Percentiles rank a stretch among this genome's conserved stretches.
phyloP scores from a whole-genome alignment of 2,329 filamentous ascomycete species.

The Trichocomaceae sp. region DNA sequence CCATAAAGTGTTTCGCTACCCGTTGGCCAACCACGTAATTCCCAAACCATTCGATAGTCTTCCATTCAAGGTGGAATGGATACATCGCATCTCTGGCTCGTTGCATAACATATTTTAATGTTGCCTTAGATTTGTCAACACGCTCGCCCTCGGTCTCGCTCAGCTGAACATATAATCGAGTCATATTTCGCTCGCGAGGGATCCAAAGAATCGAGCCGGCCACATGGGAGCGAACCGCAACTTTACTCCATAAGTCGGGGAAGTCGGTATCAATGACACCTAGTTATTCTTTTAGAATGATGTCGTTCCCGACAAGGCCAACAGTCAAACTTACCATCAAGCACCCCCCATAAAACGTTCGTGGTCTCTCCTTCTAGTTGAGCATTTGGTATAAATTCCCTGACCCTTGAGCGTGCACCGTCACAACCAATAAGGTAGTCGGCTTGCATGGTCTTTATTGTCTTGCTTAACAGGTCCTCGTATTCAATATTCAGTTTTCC shows the following conservation, averaged over 20 bases:
- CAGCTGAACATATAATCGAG: constrained; percentile 61
- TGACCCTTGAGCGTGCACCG: constrained; percentile 60
- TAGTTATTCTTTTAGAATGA: constrained; percentile 13
- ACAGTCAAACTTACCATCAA: constrained; percentile 26
- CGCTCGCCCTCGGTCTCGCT: constrained; percentile 37
- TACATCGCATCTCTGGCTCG: constrained; percentile 58
- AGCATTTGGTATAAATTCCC: constrained; percentile 49
- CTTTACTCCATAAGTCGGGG: constrained; percentile 53
- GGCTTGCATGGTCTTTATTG: constrained; percentile 39
- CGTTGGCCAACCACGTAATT: constrained; percentile 64
- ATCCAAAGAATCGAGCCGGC: constrained; percentile 57
- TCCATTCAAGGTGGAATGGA: constrained; percentile 60
- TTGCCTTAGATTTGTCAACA: constrained; percentile 58
- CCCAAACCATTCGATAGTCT: constrained; percentile 50
- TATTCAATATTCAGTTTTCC: constrained; percentile 39
- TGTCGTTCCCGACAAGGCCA: neutral
- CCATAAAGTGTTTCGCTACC: constrained; percentile 52
- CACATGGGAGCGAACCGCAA: constrained; percentile 51
- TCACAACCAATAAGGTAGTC: constrained; percentile 64
- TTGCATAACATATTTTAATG: constrained; percentile 55
- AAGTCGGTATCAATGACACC: constrained; percentile 51
- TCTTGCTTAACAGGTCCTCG: constrained; percentile 31
- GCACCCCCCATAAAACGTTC: constrained; percentile 33
- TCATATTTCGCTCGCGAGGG: constrained; percentile 56
- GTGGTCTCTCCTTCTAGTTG: constrained; percentile 50